Conservation (phyloP, 345 rosid species). For the Mercurialis annua region DNA sequence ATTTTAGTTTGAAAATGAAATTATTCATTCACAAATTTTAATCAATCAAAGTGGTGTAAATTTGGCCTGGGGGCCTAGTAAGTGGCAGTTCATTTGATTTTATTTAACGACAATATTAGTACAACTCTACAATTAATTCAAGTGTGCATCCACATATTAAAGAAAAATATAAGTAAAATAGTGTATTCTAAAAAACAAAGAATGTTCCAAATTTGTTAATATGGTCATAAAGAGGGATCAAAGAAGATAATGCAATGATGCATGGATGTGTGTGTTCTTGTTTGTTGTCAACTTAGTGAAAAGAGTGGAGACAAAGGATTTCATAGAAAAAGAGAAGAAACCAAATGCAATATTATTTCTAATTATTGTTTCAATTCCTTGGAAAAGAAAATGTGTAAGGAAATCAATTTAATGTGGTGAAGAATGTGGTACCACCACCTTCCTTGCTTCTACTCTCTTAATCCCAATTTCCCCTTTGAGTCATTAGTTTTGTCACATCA, state of each 20-base stretch:
- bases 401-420: not conserved
- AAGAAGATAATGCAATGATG: not conserved
- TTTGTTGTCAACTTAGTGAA: constrained; percentile 3
- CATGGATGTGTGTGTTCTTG: not conserved
- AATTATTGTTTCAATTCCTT: not conserved
- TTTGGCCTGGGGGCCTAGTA: too few species aligned
- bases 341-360: not conserved
- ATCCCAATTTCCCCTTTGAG: too few species aligned
- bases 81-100: too few species aligned
- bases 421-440: not conserved
- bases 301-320: not conserved
- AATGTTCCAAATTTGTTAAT: not conserved
- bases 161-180: constrained; percentile 7
- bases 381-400: not conserved
- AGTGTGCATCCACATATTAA: not conserved
- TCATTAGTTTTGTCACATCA: too few species aligned
- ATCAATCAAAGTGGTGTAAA: too few species aligned
- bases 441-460: not conserved
- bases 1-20: too few species aligned
- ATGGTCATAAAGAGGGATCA: not conserved
- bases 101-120: too few species aligned
- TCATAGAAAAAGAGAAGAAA: constrained; percentile 1
- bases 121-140: too few species aligned
- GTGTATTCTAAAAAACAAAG: not conserved
- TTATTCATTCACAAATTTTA: too few species aligned